These are phyloP conservation scores for Phalaenopsis aphrodite DNA, from an alignment of 106 monocot genomes.

Conservation along the genomic window DNA sequence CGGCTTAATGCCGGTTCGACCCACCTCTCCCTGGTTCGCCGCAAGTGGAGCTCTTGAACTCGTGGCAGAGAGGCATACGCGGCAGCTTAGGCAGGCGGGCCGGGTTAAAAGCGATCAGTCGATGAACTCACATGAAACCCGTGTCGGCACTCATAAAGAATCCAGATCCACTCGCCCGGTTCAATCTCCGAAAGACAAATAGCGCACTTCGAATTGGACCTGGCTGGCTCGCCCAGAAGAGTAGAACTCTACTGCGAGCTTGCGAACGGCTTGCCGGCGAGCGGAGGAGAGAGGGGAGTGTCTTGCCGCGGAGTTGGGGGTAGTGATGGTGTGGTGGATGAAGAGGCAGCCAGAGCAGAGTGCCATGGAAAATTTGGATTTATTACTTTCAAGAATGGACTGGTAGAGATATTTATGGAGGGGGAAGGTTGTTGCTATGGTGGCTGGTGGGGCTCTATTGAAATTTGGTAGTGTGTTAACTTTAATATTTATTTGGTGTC, in stretches of 20 bases:
- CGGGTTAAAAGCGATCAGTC: slow-evolving; percentile 28
- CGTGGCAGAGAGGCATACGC: slow-evolving; percentile 20
- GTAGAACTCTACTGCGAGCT: background rate
- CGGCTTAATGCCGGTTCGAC: slow-evolving; percentile 1
- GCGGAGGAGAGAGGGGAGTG: background rate
- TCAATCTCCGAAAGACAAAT: slow-evolving; percentile 42
- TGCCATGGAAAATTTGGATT: too few species aligned
- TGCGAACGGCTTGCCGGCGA: background rate
- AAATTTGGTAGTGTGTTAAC: too few species aligned
- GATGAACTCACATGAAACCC: slow-evolving; percentile 33
- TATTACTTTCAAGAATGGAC: too few species aligned
- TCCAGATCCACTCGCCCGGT: slow-evolving; percentile 29
- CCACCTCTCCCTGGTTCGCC: background rate
- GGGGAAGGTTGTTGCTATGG: too few species aligned
- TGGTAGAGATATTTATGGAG: too few species aligned
- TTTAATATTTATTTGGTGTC: too few species aligned
- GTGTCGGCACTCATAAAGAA: slow-evolving; percentile 33
- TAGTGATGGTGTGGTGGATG: background rate
- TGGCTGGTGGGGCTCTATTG: too few species aligned
- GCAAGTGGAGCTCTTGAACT: slow-evolving; percentile 6
- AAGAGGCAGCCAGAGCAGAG: background rate
- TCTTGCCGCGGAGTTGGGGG: background rate
- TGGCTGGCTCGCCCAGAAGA: slow-evolving; percentile 10
- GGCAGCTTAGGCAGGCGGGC: slow-evolving; percentile 33
- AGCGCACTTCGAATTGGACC: slow-evolving; percentile 22